These are phyloP conservation scores for Oryza officinalis DNA, from an alignment of 176 grass and related monocot genomes.

Conservation along the genomic window DNA sequence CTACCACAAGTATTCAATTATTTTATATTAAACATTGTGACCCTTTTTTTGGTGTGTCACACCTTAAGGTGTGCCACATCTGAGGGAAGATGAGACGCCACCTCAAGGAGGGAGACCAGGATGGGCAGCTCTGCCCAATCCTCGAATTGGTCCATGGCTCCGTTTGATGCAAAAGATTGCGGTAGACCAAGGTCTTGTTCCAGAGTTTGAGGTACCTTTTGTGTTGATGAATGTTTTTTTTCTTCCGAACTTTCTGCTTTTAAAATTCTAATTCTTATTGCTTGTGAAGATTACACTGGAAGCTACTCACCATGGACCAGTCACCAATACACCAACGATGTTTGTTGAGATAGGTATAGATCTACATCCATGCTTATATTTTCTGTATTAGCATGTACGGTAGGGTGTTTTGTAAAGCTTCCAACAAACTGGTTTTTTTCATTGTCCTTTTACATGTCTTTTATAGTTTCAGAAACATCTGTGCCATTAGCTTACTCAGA, in stretches of 20 bases:
- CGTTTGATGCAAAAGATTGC: slow-evolving; percentile 73
- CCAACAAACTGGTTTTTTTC: neutral
- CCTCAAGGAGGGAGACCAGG: slow-evolving; percentile 82
- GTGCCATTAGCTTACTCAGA: neutral
- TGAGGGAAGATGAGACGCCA: slow-evolving; percentile 70
- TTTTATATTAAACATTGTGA: slow-evolving; percentile 2
- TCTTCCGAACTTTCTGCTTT: slow-evolving; percentile 11
- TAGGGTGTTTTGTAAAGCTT: neutral
- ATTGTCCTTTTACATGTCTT: neutral
- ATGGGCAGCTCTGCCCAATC: slow-evolving; percentile 76
- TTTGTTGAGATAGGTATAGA: slow-evolving; percentile 87
- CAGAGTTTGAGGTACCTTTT: slow-evolving; percentile 86
- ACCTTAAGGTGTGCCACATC: slow-evolving; percentile 69
- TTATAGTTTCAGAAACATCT: neutral
- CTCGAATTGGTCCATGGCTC: slow-evolving; percentile 87
- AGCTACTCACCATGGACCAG: slow-evolving; percentile 93
- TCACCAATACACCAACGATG: slow-evolving; percentile 79
- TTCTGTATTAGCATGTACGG: neutral
- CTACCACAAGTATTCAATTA: neutral
- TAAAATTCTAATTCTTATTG: slow-evolving; percentile 21
- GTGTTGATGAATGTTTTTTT: neutral
- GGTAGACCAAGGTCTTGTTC: slow-evolving; percentile 64
- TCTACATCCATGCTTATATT: slow-evolving; percentile 24
- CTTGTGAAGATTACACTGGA: slow-evolving; percentile 78
- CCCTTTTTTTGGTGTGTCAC: slow-evolving; percentile 18